Evolutionary conservation across 2,329 filamentous ascomycete genomes (phyloP).

Genomic region (Aspergillus jensenii): DNA sequence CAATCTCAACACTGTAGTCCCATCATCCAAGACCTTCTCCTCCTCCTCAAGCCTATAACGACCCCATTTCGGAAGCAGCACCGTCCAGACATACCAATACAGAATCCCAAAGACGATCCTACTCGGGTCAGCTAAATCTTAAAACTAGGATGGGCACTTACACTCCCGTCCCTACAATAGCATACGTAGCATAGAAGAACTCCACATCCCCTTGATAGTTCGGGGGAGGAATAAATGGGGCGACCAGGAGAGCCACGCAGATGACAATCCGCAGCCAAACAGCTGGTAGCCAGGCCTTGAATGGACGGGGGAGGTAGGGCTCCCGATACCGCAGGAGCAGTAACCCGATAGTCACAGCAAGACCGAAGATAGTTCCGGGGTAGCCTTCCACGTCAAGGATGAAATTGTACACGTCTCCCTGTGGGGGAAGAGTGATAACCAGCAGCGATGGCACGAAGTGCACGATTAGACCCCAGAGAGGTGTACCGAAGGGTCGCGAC

Average conservation of each 20-base stretch:
- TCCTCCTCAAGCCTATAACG: constrained; percentile 65
- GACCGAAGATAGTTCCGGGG: constrained; percentile 59
- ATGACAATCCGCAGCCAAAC: constrained; percentile 57
- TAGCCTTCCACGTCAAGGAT: constrained; percentile 73
- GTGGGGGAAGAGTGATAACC: constrained; percentile 65
- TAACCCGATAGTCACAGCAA: constrained; percentile 60
- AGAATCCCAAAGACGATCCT: constrained; percentile 59
- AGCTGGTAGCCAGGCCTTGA: constrained; percentile 63
- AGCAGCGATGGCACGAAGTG: constrained; percentile 68
- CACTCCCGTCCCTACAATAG: constrained; percentile 49
- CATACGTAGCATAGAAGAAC: constrained; percentile 55
- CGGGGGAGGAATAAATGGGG: constrained; percentile 62
- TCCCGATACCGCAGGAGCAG: constrained; percentile 60
- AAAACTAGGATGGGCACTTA: constrained; percentile 31
- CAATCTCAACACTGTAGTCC: constrained; percentile 65
- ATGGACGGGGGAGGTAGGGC: constrained; percentile 63
- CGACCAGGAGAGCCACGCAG: constrained; percentile 56
- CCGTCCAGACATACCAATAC: constrained; percentile 70
- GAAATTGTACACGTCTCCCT: constrained; percentile 68
- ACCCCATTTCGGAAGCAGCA: constrained; percentile 58
- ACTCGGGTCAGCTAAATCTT: constrained; percentile 9
- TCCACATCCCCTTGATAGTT: constrained; percentile 47
- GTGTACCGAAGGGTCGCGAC: constrained; percentile 65
- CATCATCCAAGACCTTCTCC: constrained; percentile 61
- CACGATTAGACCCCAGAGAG: constrained; percentile 66